A percentile compares a stretch with the other conserved stretches of the same genome.
Conservation (phyloP, 1,139 yeast genomes). For the Meyerozyma athensensis region DNA sequence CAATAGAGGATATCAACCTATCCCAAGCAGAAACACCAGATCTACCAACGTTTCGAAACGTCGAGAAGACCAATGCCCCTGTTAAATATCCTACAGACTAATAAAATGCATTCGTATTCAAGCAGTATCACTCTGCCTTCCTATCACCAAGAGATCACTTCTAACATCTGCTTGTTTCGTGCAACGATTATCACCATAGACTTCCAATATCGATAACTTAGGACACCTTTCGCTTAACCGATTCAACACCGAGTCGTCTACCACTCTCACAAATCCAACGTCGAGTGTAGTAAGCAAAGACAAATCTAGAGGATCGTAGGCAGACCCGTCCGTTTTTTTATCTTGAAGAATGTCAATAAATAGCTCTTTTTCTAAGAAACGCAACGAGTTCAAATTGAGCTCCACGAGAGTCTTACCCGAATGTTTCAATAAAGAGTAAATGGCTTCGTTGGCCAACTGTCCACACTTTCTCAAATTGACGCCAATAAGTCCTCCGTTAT, state of each 20-base stretch:
- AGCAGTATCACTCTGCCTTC: constrained; percentile 61
- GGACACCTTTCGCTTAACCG: constrained; percentile 54
- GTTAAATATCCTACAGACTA: constrained; percentile 24
- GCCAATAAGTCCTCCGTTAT: constrained; percentile 54
- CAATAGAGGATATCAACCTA: constrained; percentile 21
- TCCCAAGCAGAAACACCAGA: constrained; percentile 26
- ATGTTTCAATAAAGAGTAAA: constrained; percentile 58
- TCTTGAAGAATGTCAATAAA: constrained; percentile 21
- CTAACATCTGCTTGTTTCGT: constrained; percentile 51
- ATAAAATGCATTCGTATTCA: constrained; percentile 1
- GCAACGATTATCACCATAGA: constrained; percentile 72
- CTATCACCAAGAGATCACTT: constrained; percentile 59
- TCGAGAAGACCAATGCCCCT: constrained; percentile 51
- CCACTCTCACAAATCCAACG: constrained; percentile 69
- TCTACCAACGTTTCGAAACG: constrained; percentile 56
- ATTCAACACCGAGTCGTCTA: constrained; percentile 60
- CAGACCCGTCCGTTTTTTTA: constrained; percentile 8
- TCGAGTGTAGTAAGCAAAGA: constrained; percentile 65
- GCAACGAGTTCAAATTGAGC: constrained; percentile 66
- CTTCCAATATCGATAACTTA: constrained; percentile 61
- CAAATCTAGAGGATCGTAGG: constrained; percentile 19
- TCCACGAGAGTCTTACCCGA: constrained; percentile 64
- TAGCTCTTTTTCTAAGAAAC: constrained; percentile 48
- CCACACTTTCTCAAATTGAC: constrained; percentile 66
- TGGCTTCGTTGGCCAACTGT: constrained; percentile 56